Conservation (phyloP, 176 grass and related monocot species). For the Thinopyrum elongatum region DNA sequence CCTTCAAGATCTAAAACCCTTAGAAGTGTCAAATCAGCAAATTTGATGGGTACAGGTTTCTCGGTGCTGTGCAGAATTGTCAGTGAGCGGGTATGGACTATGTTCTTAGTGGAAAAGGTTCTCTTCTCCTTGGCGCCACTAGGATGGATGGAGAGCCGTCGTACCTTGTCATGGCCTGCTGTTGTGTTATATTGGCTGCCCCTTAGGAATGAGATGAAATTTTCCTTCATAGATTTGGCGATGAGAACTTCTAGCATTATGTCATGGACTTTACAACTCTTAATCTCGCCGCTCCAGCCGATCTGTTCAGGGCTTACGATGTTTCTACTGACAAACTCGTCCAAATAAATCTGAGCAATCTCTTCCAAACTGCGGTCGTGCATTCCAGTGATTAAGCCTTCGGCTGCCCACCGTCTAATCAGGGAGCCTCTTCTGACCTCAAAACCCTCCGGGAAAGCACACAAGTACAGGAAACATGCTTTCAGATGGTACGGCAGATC, state of each 20-base stretch:
- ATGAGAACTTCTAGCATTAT: constrained; percentile 23
- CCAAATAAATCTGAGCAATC: not conserved
- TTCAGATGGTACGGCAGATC: constrained; percentile 50
- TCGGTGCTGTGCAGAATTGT: not conserved
- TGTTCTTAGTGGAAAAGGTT: not conserved
- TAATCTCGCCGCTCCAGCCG: not conserved
- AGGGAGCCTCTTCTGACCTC: constrained; percentile 10
- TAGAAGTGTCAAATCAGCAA: not conserved
- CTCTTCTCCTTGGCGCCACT: not conserved
- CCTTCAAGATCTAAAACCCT: constrained; percentile 23
- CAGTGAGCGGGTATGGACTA: not conserved
- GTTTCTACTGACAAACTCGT: constrained; percentile 12
- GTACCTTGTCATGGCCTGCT: constrained; percentile 3
- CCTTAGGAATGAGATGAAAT: not conserved
- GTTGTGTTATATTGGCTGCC: not conserved
- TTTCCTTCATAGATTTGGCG: not conserved
- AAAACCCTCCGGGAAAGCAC: constrained; percentile 17
- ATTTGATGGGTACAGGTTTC: not conserved
- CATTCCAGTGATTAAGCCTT: constrained; percentile 17
- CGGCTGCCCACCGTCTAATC: constrained; percentile 37
- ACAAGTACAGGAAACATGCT: constrained; percentile 41
- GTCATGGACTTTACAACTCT: constrained; percentile 9
- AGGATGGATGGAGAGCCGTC: not conserved
- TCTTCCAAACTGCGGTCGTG: not conserved
- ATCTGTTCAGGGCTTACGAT: not conserved